Evolutionary conservation across 148 eudicot species (phyloP).

Genomic region (Rhododendron vialii): DNA sequence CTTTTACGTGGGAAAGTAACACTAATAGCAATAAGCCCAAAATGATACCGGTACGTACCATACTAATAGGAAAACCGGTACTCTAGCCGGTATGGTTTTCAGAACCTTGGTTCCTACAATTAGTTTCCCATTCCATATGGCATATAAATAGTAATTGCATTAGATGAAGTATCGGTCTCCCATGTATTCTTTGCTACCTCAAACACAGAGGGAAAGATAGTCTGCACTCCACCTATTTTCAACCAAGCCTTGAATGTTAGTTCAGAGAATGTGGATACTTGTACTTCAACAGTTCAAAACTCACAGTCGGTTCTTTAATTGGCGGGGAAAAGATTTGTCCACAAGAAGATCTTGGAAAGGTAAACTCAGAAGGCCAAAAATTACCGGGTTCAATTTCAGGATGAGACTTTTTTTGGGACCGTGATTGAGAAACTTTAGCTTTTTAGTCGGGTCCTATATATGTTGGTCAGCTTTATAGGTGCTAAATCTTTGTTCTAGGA

Average conservation of each 20-base stretch:
- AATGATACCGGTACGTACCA: too few species aligned
- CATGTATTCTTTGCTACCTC: not conserved
- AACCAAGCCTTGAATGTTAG: not conserved
- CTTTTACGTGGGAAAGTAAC: too few species aligned
- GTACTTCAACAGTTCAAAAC: not conserved
- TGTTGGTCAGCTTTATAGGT: not conserved
- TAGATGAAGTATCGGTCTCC: not conserved
- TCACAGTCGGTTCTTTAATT: not conserved
- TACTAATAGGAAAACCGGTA: not conserved
- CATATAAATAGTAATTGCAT: not conserved
- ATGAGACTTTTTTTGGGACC: not conserved
- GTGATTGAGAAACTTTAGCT: not conserved
- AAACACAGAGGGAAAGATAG: not conserved
- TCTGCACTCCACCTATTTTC: not conserved
- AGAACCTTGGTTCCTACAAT: too few species aligned
- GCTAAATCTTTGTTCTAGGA: not conserved
- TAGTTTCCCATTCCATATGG: too few species aligned
- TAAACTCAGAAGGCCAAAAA: not conserved
- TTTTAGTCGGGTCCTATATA: not conserved
- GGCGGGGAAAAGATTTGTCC: not conserved
- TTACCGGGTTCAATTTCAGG: not conserved
- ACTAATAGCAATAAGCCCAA: too few species aligned
- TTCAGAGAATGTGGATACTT: not conserved
- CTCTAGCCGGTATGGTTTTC: too few species aligned
- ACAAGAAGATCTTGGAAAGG: not conserved